phyloP scores from a whole-genome alignment of 495 filamentous ascomycete genomes.

The Cercophora scortea region DNA sequence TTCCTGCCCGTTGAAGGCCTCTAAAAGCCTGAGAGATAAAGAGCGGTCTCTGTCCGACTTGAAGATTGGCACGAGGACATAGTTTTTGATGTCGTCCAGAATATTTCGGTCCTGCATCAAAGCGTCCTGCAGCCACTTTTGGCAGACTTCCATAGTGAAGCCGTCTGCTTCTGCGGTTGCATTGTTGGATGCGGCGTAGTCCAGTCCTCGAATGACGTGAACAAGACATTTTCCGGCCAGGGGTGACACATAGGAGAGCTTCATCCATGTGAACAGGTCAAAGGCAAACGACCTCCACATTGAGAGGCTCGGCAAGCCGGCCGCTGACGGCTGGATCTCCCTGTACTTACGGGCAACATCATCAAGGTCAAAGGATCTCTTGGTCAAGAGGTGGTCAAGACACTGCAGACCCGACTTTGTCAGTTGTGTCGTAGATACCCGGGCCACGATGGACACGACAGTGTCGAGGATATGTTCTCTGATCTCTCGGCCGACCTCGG shows the following conservation, averaged over 20 bases:
- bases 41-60: constrained; percentile 45
- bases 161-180: constrained; percentile 6
- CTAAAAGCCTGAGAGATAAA: constrained; percentile 50
- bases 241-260: constrained; percentile 52
- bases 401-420: constrained; percentile 58
- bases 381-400: constrained; percentile 52
- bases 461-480: constrained; percentile 32
- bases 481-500: constrained; percentile 22
- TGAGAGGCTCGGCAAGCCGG: constrained; percentile 3
- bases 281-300: constrained; percentile 39
- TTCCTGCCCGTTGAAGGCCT: constrained; percentile 28
- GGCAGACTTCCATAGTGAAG: constrained; percentile 39
- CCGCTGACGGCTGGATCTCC: constrained; percentile 18
- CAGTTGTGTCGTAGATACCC: constrained; percentile 40
- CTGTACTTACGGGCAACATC: constrained; percentile 30
- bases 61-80: constrained; percentile 70
- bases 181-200: constrained; percentile 21
- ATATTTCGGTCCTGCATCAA: constrained; percentile 42
- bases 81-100: constrained; percentile 58
- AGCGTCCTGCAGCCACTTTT: constrained; percentile 38
- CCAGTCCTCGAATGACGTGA: constrained; percentile 41
- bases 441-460: constrained; percentile 41
- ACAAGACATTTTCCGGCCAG: constrained; percentile 58
- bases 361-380: constrained; percentile 35
- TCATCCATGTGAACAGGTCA: constrained; percentile 53